Conservation (phyloP, 345 rosid species). For the Combretum micranthum region DNA sequence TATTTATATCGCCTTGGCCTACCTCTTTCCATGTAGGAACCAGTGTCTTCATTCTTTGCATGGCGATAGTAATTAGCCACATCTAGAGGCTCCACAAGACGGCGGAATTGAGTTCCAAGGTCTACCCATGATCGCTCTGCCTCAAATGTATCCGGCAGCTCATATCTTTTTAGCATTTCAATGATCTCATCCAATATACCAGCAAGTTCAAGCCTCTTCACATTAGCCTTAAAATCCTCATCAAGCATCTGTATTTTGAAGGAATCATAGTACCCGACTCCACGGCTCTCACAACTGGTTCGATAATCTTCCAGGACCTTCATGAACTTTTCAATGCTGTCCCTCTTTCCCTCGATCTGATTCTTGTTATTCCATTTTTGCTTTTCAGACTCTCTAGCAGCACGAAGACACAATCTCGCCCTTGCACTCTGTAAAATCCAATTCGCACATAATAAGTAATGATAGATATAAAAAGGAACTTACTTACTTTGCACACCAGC, state of each 20-base stretch:
- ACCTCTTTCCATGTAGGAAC: conserved; percentile 50
- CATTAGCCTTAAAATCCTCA: conserved; percentile 61
- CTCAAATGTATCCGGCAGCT: conserved; percentile 65
- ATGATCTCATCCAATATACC: conserved; percentile 66
- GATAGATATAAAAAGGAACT: background rate
- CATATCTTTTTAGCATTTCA: conserved; percentile 49
- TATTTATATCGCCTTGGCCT: conserved; percentile 62
- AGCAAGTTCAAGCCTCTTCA: conserved; percentile 58
- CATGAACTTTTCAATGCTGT: conserved; percentile 16
- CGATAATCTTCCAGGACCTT: conserved; percentile 25
- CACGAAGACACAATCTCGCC: conserved; percentile 50
- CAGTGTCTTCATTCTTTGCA: conserved; percentile 73
- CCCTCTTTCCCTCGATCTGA: conserved; percentile 13
- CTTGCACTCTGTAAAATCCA: conserved; percentile 36
- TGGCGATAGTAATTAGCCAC: conserved; percentile 77
- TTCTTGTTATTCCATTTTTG: conserved; percentile 30
- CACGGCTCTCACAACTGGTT: conserved; percentile 17
- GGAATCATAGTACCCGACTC: conserved; percentile 53
- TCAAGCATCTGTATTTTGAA: conserved; percentile 33
- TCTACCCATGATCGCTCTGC: conserved; percentile 24
- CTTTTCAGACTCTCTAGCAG: conserved; percentile 52
- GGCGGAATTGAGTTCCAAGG: conserved; percentile 44
- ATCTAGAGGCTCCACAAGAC: conserved; percentile 64
- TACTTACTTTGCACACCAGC: background rate
- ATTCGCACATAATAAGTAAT: background rate